These are phyloP conservation scores for Pestalotiopsis fici DNA, from an alignment of 2,329 filamentous ascomycete species.

Conservation along the genomic window DNA sequence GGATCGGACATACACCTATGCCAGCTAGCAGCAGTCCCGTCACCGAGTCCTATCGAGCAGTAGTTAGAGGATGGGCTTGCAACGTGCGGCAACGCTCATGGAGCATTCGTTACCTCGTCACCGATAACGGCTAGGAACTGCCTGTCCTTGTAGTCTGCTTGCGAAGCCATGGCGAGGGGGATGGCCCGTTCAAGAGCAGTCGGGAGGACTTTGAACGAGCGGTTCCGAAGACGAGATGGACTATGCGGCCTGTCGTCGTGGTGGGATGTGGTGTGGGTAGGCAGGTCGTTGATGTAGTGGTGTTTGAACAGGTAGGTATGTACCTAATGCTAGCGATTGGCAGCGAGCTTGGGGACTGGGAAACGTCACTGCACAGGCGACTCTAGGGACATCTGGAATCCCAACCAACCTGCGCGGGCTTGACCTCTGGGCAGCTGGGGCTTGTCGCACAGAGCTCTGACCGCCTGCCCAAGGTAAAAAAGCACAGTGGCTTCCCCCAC, in stretches of 20 bases:
- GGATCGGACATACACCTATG: slow-evolving; percentile 68
- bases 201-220: not conserved
- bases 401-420: not conserved
- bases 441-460: slow-evolving; percentile 1
- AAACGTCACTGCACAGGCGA: not conserved
- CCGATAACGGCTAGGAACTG: slow-evolving; percentile 98
- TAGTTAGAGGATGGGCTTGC: slow-evolving; percentile 9
- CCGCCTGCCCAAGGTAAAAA: slow-evolving; percentile 2
- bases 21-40: slow-evolving; percentile 94
- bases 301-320: not conserved
- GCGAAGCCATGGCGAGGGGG: slow-evolving; percentile 43
- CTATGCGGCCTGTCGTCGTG: slow-evolving; percentile 3
- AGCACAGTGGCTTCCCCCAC: not conserved
- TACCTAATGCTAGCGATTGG: too few relatives aligned
- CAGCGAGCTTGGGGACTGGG: not conserved
- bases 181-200: not conserved
- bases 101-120: slow-evolving; percentile 70
- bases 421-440: slow-evolving; percentile 8
- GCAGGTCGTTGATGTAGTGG: not conserved
- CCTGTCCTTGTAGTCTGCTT: slow-evolving; percentile 74
- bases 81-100: not conserved
- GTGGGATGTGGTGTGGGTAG: not conserved
- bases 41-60: slow-evolving; percentile 75
- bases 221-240: not conserved
- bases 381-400: not conserved